Base-by-base conservation (phyloP, 2,329 filamentous ascomycete genomes). In the Colletotrichum sp. region DNA sequence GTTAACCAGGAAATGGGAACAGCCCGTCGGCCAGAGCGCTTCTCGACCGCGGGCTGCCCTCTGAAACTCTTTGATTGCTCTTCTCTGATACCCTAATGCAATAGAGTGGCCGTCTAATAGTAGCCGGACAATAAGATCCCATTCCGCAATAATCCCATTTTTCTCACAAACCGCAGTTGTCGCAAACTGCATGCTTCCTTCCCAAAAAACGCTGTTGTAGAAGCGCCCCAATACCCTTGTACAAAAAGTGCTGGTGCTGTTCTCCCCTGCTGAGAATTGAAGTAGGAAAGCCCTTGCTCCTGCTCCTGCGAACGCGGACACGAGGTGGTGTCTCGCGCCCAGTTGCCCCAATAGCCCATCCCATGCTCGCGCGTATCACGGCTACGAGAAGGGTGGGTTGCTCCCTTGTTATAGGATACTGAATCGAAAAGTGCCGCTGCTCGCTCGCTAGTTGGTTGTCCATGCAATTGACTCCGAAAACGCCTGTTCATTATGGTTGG, bases 391-490 rank as follows among this genome's bases (percentile, higher is more conserved):
- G 44, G 26, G 16, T 15, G 13, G 59, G 34, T 13, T 65, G 18
- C 18, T 28, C 32, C 55, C 10, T 36, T 73, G 28, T 65, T 12
- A 44, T 60, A 69, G 71, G 59, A 66, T 74, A 52, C 70, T 34
- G 70, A 69, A 74, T 69, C 32, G 59, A 68, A 75, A 73, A 69
- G 70, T 76, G 74, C 65, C 74, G 65, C 74, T 65, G 70, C 74
- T 76, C 71, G 74, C 74, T 76, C 74, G 74, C 74, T 76, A 48
- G 32, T 64, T 73, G 59, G 65, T 69, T 69, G 64, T 13, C 71
- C 71, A 73, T 76, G 74, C 70, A 69, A 52, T 75, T 28, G 55
- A 76, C 74, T 74, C 74, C 74, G 63, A 74, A 69, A 76, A 76
- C 74, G 74, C 74, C 74, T 69, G 28, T 52, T 76, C 74, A 76